A percentile compares a stretch with the other conserved stretches of the same genome.
These are phyloP conservation scores for Postia placenta DNA, from an alignment of 768 basidiomycete species.

Conservation along the genomic window DNA sequence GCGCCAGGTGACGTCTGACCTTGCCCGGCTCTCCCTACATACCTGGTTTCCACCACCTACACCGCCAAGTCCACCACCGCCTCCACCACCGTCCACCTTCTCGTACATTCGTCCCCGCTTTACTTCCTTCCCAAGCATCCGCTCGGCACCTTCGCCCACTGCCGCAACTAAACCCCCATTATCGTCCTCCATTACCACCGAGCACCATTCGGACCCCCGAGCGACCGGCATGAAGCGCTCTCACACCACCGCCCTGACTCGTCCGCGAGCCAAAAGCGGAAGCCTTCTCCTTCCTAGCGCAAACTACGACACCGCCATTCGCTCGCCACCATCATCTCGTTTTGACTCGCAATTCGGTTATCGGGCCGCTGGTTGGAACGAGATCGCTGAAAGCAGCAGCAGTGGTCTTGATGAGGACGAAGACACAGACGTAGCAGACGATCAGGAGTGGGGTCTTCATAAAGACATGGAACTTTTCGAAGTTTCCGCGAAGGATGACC, in stretches of 20 bases:
- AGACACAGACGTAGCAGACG: constrained; percentile 41
- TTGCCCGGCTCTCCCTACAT: constrained; percentile 77
- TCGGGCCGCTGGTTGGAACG: constrained; percentile 47
- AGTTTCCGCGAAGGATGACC: constrained; percentile 86
- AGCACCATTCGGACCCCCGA: constrained; percentile 45
- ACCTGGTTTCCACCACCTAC: constrained; percentile 84
- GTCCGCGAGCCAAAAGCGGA: constrained; percentile 39
- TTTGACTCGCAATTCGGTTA: constrained; percentile 53
- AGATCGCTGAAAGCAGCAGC: constrained; percentile 53
- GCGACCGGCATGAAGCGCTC: constrained; percentile 36
- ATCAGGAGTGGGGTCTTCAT: constrained; percentile 69
- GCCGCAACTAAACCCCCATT: constrained; percentile 37
- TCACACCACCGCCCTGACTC: constrained; percentile 28
- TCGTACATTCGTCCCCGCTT: constrained; percentile 77
- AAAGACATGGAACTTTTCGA: constrained; percentile 87
- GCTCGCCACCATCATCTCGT: constrained; percentile 36
- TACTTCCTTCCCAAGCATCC: constrained; percentile 62
- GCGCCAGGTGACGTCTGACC: constrained; percentile 74
- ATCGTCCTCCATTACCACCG: constrained; percentile 59
- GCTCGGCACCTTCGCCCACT: constrained; percentile 53
- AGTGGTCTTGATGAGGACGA: constrained; percentile 62
- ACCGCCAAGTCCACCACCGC: constrained; percentile 57
- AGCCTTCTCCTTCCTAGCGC: constrained; percentile 26
- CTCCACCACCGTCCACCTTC: constrained; percentile 57
- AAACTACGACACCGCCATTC: constrained; percentile 7